Base-by-base conservation (phyloP, 805 yeast genomes). In the Ascoidea rubescens region DNA sequence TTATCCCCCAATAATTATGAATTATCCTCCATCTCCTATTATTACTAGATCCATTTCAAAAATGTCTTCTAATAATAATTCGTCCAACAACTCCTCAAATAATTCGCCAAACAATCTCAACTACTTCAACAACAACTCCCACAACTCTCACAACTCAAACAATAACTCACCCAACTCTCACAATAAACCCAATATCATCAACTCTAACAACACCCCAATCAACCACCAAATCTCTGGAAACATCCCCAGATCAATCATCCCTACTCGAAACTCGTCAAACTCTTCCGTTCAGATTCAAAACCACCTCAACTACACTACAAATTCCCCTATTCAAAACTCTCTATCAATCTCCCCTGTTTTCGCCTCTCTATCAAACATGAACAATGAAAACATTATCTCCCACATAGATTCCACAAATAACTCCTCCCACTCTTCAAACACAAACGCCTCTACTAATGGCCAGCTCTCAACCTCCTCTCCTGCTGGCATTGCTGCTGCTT, bases 191-290 rank as follows among this genome's bases (percentile, higher is more conserved):
- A 37, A 37, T 2, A 14, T 10, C 4, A 37, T 37, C 4, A 37
- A 37, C 43, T 10, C 14, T 37, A 37, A 37, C 43, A 37, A 37
- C 4, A 37, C 2, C 43, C 8, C 14, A 10, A 37, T 10, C 43
- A 37, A 37, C 14, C 8, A 37, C 43, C 8, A 37, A 10, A 37
- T 10, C 43, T 10, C 8, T 37, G 50, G 48, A 31, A 54, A 54
- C 47, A 65, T 64, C 47, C 67, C 84, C 48, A 79, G 87, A 5
- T 87, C 96, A 0, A 82, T 89, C 45, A 84, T 93, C 5, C 95
- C 96, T 0, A 87, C 82, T 54, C 96, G 95, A 1, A 76, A 87
- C 49, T 90, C 88, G 6, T 93, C 93, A 6, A 96, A 96, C 2
- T 75, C 84, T 48, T 78, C 83, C 58, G 89, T 89, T 3, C 28